Base-by-base conservation (phyloP, 257 asterid genomes). In the Capsicum rhomboideum region DNA sequence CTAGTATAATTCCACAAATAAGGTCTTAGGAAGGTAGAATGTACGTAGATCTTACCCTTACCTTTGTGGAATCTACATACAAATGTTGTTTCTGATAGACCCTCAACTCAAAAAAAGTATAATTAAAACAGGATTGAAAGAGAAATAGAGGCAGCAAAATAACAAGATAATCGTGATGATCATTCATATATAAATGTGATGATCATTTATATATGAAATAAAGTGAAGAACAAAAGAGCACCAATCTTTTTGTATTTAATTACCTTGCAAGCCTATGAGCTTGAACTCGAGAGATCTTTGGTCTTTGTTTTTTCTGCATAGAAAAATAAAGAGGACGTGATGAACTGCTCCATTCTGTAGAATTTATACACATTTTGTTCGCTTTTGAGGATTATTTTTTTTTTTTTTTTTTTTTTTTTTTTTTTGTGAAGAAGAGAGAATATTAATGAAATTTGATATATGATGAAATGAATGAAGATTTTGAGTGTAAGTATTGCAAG, bases 201-300 rank as follows among this genome's bases (percentile, higher is more conserved):
- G 80, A 74, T 46, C 2, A 52, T 8, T 28, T 14, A 29, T 14
- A 16, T 29, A 66, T 66, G 46, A 74, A 46, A 12, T 6, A 66
- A 29, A 14, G n/a, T 29, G 23, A 66, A 29, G 12, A 31, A 31
- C 2, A 31, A 66, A 66, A 63, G 20, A 63, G 42, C 20, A 63
- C 71, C 40, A 63, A 26, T 29, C 6, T 66, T 34, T 23, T 13
- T 74, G 80, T 49, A 28, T 63, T 34, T 34, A 0, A 26, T 49
- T 75, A 87, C 90, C 88, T 85, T 59, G 85, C 59, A 13, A 88
- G 86, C 82, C 86, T 63, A 56, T 79, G 91, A 80, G 78, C 31
- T 29, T 80, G 89, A 82, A 84, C 66, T 61, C 85, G 28, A 40
- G 79, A 84, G 29, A 87, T 55, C 82, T 86, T 86, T 44, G 86